Evolutionary conservation across 2,329 filamentous ascomycete genomes (phyloP), one percentile per base, ranked within the genome.

Genomic region (Nigrospora sphaerica): DNA sequence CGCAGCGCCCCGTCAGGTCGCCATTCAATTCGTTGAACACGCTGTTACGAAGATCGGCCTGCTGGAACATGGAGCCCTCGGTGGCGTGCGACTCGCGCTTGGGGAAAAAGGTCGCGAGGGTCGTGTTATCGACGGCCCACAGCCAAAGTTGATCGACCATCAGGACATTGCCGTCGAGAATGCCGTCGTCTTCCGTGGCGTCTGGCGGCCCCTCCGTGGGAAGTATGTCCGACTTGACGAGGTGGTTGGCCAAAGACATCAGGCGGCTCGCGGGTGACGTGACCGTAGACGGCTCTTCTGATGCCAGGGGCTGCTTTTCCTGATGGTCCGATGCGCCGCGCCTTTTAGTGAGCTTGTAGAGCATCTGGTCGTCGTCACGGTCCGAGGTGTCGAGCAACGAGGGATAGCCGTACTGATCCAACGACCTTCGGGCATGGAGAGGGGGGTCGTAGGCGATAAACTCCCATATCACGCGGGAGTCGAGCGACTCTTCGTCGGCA

Each of bases 101-200:
- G 0, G 75, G 72, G 52, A 80, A 81, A 57, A 77, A 80, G 0
- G 77, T 77, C 3, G 73, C 57, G 7, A 80, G 51, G 0, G 75
- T 79, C 16, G 70, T 72, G 14, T 66, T 73, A 46, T 78, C 69
- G n/a, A 80, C 67, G 0, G 69, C 72, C 76, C 76, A 80, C 0
- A 84, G 58, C 81, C 81, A 85, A 1, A 85, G 59, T 54, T 85
- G 80, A 48, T 85, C 81, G 0, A 85, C 77, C 78, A 85, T 84
- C n/a, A 85, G 59, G 3, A 80, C 70, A 35, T 83, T 82, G 0
- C 79, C 77, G 23, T 78, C 70, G 2, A 73, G 57, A 2, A 77
- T 60, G 17, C 63, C 62, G 1, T 62, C 54, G 6, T 65, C 62
- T 1, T 62, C 46, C 12, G 34, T 39, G 7, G 37, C 42, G 14